Evolutionary conservation across 2,329 filamentous ascomycete species (phyloP).

Genomic region (Pyricularia sp.): DNA sequence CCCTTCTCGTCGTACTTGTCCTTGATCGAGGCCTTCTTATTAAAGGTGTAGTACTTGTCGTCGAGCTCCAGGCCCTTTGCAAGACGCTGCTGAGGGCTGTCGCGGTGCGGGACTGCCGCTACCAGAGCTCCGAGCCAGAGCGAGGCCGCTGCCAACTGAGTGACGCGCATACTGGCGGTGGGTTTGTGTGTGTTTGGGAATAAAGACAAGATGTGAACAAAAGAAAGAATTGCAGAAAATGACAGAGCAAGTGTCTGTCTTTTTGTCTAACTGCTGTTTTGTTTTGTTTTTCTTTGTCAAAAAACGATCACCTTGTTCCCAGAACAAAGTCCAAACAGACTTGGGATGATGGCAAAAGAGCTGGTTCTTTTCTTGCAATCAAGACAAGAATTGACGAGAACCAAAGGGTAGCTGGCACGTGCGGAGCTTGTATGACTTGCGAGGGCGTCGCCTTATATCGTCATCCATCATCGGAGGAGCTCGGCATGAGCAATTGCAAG

Average conservation of each 20-base stretch:
- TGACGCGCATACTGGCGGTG: constrained; percentile 3
- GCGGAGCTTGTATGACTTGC: background rate
- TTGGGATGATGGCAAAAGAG: background rate
- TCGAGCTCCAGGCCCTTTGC: constrained; percentile 38
- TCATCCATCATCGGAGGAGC: background rate
- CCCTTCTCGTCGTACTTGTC: background rate
- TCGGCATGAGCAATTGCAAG: background rate
- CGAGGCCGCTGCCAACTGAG: constrained; percentile 1
- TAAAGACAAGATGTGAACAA: background rate
- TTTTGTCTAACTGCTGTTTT: background rate
- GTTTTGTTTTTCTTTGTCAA: too few relatives aligned
- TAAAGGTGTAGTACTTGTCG: constrained; percentile 28
- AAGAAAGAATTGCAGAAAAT: background rate
- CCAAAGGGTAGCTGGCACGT: background rate
- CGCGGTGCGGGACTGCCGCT: constrained; percentile 23
- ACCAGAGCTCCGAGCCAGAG: constrained; percentile 9
- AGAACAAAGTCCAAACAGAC: background rate
- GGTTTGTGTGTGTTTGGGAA: background rate
- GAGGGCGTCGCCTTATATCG: background rate
- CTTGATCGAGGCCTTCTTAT: constrained; percentile 17
- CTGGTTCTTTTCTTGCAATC: background rate
- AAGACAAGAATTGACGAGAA: background rate
- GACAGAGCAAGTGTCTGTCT: background rate
- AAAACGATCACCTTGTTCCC: background rate
- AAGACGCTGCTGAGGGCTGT: constrained; percentile 46